These are phyloP conservation scores for Pseudopyricularia cyperi DNA, from an alignment of 2,329 filamentous ascomycete species.

Conservation along the genomic window DNA sequence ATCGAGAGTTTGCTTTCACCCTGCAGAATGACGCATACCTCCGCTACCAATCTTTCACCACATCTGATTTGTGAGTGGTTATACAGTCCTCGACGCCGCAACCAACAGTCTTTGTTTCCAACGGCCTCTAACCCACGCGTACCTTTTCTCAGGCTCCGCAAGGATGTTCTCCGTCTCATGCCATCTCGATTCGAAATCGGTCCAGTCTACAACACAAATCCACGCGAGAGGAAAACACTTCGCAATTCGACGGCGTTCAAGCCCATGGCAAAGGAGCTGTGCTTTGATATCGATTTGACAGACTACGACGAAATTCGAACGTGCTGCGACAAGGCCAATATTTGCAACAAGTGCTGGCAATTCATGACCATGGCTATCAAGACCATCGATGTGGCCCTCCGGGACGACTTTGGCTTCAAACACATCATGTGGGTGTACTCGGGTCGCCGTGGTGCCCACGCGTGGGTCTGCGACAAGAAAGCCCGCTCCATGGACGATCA, in stretches of 20 bases:
- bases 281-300: slow-evolving; percentile 98
- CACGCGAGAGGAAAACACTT: slow-evolving; percentile 80
- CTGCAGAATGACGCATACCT: slow-evolving; percentile 86
- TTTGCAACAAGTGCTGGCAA: slow-evolving; percentile 88
- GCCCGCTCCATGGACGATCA: slow-evolving; percentile 77
- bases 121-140: not conserved
- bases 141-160: slow-evolving; percentile 50
- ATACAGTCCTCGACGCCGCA: too few relatives aligned
- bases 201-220: slow-evolving; percentile 90
- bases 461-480: slow-evolving; percentile 90
- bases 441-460: slow-evolving; percentile 88
- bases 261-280: slow-evolving; percentile 82
- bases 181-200: slow-evolving; percentile 96
- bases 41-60: slow-evolving; percentile 65
- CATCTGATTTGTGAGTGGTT: slow-evolving; percentile 33
- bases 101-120: not conserved
- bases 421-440: slow-evolving; percentile 99
- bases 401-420: slow-evolving; percentile 91
- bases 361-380: slow-evolving; percentile 98
- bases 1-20: slow-evolving; percentile 93
- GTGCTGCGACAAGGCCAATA: slow-evolving; percentile 86
- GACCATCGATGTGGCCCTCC: slow-evolving; percentile 72
- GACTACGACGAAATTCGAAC: slow-evolving; percentile 96
- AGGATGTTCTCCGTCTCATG: slow-evolving; percentile 78
- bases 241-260: slow-evolving; percentile 71